Evolutionary conservation across 2,329 filamentous ascomycete genomes (phyloP).

Genomic region (Phyllosticta paracitricarpa): DNA sequence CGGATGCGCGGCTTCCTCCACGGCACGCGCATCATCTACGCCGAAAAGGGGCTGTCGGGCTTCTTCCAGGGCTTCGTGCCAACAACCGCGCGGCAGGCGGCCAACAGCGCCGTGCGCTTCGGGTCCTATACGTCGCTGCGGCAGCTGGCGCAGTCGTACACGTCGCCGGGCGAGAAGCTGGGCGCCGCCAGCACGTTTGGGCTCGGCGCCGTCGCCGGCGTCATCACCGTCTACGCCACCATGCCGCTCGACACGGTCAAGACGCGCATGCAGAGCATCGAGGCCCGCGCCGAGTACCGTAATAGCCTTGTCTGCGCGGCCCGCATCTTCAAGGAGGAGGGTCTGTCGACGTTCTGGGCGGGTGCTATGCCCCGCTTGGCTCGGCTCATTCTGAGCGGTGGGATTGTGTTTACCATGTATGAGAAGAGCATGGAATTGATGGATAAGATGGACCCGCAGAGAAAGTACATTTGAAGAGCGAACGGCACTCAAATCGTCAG

Average conservation of each 20-base stretch:
- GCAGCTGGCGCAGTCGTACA: slow-evolving; percentile 85
- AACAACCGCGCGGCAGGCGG: slow-evolving; percentile 86
- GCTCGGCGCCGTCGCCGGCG: slow-evolving; percentile 77
- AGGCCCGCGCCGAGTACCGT: slow-evolving; percentile 69
- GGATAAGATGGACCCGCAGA: slow-evolving; percentile 69
- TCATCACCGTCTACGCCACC: slow-evolving; percentile 71
- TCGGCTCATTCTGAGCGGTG: slow-evolving; percentile 79
- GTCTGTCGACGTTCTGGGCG: slow-evolving; percentile 84
- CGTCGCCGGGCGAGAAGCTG: slow-evolving; percentile 88
- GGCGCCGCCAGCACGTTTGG: slow-evolving; percentile 80
- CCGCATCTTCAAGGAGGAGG: slow-evolving; percentile 81
- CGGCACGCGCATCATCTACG: slow-evolving; percentile 74
- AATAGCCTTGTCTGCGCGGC: slow-evolving; percentile 78
- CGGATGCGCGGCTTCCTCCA: slow-evolving; percentile 88
- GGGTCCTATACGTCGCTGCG: slow-evolving; percentile 82
- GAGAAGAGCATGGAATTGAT: slow-evolving; percentile 93
- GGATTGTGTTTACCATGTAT: slow-evolving; percentile 80
- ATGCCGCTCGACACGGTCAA: slow-evolving; percentile 86
- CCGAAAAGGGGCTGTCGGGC: slow-evolving; percentile 77
- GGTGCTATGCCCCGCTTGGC: slow-evolving; percentile 80
- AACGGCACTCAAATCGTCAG: too few relatives aligned
- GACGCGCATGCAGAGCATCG: slow-evolving; percentile 95
- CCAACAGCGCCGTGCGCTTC: slow-evolving; percentile 88
- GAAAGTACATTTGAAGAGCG: slow-evolving; percentile 40
- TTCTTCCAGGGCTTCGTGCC: slow-evolving; percentile 98